Percentiles rank a stretch among this genome's conserved stretches.
Evolutionary conservation across 805 yeast genomes (phyloP).

Genomic region (Candida manassasensis): DNA sequence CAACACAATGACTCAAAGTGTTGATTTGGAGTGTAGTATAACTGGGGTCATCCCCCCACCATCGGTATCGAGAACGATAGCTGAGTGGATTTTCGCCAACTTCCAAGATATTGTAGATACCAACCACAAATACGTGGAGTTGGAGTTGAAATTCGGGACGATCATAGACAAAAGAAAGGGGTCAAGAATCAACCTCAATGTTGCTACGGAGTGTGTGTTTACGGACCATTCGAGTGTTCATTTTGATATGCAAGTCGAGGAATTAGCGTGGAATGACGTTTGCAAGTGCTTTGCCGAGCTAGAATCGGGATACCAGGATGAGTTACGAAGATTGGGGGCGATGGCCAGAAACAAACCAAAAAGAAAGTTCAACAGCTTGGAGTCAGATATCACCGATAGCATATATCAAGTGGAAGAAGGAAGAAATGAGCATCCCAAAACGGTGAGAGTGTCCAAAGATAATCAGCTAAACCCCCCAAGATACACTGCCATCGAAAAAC

Average conservation of each 20-base stretch:
- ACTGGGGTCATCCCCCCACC: slow-evolving; percentile 76
- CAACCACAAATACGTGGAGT: slow-evolving; percentile 53
- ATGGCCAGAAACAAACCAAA: slow-evolving; percentile 25
- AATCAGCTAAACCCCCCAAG: slow-evolving; percentile 55
- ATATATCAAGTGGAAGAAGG: slow-evolving; percentile 53
- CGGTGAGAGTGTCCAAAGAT: slow-evolving; percentile 64
- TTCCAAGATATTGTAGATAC: slow-evolving; percentile 58
- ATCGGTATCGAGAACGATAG: slow-evolving; percentile 73
- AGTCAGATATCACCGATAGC: slow-evolving; percentile 59
- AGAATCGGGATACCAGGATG: slow-evolving; percentile 46
- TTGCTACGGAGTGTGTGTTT: slow-evolving; percentile 62
- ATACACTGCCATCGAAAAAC: slow-evolving; percentile 67
- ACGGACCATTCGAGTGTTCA: slow-evolving; percentile 52
- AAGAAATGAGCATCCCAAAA: slow-evolving; percentile 60
- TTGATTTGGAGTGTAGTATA: slow-evolving; percentile 48
- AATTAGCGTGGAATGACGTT: slow-evolving; percentile 54
- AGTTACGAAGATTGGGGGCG: slow-evolving; percentile 17
- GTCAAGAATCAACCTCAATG: slow-evolving; percentile 58
- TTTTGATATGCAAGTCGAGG: slow-evolving; percentile 64
- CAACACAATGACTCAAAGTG: slow-evolving; percentile 25
- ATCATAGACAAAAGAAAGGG: slow-evolving; percentile 62
- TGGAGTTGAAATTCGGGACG: slow-evolving; percentile 72
- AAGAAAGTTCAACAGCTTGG: slow-evolving; percentile 54
- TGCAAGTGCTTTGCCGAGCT: slow-evolving; percentile 51
- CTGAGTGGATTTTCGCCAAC: slow-evolving; percentile 87